Percentiles rank a stretch among this genome's conserved stretches.
Evolutionary conservation across 176 grass and related monocot genomes (phyloP).

Genomic region (Juncus inflexus): DNA sequence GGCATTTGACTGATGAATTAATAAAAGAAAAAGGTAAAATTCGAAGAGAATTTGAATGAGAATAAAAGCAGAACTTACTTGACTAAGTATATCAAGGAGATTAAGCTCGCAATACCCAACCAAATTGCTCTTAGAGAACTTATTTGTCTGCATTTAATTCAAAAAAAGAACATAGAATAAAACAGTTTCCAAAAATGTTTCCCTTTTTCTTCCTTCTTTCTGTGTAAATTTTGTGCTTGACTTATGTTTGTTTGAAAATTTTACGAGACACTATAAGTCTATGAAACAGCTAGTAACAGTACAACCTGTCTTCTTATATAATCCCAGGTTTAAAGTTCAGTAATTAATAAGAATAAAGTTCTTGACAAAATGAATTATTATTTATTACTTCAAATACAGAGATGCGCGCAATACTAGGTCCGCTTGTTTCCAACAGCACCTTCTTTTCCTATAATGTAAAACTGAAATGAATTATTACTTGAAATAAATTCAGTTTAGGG

Average conservation of each 20-base stretch:
- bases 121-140: conserved; percentile 84
- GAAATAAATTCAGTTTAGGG: no score
- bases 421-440: conserved; percentile 75
- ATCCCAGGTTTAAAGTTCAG: conserved; percentile 3
- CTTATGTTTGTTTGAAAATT: no score
- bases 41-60: neutral
- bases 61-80: conserved; percentile 42
- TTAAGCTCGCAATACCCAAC: conserved; percentile 97
- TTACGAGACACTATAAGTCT: no score
- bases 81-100: conserved; percentile 70
- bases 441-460: conserved; percentile 75
- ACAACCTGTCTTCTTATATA: neutral
- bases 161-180: neutral
- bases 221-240: no score
- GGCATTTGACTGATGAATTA: neutral
- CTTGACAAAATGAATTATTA: conserved; percentile 30
- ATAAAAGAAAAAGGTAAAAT: conserved; percentile 22
- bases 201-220: no score
- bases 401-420: conserved; percentile 73
- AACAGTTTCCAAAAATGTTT: neutral
- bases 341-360: conserved; percentile 4
- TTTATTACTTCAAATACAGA: conserved; percentile 87
- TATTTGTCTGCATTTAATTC: conserved; percentile 57
- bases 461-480: no score
- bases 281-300: neutral